Evolutionary conservation across 371 early-diverging fungal genomes (phyloP).

Genomic region (Syncephalastrum monosporum): DNA sequence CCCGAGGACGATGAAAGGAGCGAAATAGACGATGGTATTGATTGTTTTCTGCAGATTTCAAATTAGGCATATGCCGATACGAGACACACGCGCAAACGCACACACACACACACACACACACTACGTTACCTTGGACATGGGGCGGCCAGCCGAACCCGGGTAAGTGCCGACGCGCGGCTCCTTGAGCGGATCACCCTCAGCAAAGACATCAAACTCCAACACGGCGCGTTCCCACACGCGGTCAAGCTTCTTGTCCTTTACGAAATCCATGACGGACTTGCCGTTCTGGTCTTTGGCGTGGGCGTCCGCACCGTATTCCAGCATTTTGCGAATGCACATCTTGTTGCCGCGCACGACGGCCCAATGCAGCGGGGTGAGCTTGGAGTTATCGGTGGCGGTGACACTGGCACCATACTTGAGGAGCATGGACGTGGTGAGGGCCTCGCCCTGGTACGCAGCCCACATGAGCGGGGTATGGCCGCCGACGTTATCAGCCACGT

Average conservation of each 20-base stretch:
- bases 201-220: slow-evolving; percentile 45
- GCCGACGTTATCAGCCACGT: slow-evolving; percentile 71
- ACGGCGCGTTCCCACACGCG: slow-evolving; percentile 46
- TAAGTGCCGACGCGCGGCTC: slow-evolving; percentile 27
- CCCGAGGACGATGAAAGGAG: slow-evolving; percentile 70
- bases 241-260: slow-evolving; percentile 41
- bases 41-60: slow-evolving; percentile 6
- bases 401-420: slow-evolving; percentile 70
- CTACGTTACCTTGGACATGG: slow-evolving; percentile 35
- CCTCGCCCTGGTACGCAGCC: slow-evolving; percentile 89
- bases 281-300: slow-evolving; percentile 37
- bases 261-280: slow-evolving; percentile 53
- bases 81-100: too few relatives aligned
- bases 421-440: slow-evolving; percentile 64
- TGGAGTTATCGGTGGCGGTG: slow-evolving; percentile 66
- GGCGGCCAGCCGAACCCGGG: slow-evolving; percentile 34
- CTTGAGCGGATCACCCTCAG: slow-evolving; percentile 33
- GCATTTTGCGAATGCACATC: slow-evolving; percentile 45
- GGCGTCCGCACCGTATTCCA: slow-evolving; percentile 57
- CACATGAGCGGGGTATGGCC: slow-evolving; percentile 91
- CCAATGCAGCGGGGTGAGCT: slow-evolving; percentile 85
- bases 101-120: too few relatives aligned
- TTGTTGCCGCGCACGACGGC: slow-evolving; percentile 56
- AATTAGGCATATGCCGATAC: too few relatives aligned
- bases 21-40: slow-evolving; percentile 63